phyloP scores from a whole-genome alignment of 2,329 filamentous ascomycete species.

The Clonostachys sp. region DNA sequence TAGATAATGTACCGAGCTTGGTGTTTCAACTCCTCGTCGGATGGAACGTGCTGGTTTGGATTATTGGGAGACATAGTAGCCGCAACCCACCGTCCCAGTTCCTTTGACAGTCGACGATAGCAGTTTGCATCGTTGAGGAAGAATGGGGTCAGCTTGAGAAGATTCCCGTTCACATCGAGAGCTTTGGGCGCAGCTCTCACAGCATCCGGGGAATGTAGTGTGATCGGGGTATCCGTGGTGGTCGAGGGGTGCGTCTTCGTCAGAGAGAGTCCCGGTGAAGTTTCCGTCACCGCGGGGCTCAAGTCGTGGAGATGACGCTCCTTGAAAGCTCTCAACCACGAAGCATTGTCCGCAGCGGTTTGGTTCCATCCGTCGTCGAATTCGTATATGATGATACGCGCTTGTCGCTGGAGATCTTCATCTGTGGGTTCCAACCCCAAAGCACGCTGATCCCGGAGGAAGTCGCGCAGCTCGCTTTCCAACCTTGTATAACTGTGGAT shows the following conservation, averaged over 20 bases:
- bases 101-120: constrained; percentile 49
- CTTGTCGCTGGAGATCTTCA: constrained; percentile 49
- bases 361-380: constrained; percentile 61
- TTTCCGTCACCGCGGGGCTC: constrained; percentile 1
- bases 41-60: constrained; percentile 52
- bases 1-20: constrained; percentile 61
- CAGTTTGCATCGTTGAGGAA: constrained; percentile 59
- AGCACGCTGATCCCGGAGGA: constrained; percentile 36
- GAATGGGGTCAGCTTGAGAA: constrained; percentile 14
- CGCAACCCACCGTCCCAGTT: constrained; percentile 47
- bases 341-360: constrained; percentile 51
- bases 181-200: background rate
- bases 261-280: background rate
- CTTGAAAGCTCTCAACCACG: constrained; percentile 50
- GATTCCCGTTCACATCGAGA: background rate
- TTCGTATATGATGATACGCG: constrained; percentile 58
- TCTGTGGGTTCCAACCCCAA: constrained; percentile 45
- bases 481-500: constrained; percentile 54
- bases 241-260: constrained; percentile 3
- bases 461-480: constrained; percentile 51
- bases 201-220: background rate
- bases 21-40: constrained; percentile 58
- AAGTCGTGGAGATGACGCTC: constrained; percentile 29
- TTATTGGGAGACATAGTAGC: constrained; percentile 55
- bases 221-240: background rate